A percentile compares a stretch with the other conserved stretches of the same genome.
These are phyloP conservation scores for Tripidium arundinaceum DNA, from an alignment of 202 grass and related monocot species.

Conservation along the genomic window DNA sequence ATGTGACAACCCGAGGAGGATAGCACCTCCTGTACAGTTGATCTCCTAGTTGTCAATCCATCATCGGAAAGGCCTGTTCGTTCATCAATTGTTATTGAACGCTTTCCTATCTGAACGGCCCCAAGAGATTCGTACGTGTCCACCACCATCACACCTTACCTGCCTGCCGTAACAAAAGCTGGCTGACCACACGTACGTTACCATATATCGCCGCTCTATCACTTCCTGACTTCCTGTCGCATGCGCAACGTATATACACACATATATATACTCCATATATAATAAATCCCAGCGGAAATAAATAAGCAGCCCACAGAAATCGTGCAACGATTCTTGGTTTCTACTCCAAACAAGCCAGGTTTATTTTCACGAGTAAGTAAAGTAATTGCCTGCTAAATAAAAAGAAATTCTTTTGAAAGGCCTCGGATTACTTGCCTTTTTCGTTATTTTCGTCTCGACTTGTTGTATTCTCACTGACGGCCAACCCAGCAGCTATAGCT, in stretches of 20 bases:
- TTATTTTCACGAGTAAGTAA: neutral
- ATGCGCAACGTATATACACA: too few relatives aligned
- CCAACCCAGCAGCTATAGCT: neutral
- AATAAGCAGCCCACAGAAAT: neutral
- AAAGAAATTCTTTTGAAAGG: neutral
- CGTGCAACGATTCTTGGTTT: neutral
- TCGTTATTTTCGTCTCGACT: neutral
- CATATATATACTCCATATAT: neutral
- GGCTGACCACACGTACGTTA: neutral
- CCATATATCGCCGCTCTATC: neutral
- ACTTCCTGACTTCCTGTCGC: neutral
- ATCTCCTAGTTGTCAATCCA: neutral
- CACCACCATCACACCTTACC: neutral
- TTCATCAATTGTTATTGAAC: neutral
- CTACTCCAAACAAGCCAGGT: neutral
- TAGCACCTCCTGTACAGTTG: too few relatives aligned
- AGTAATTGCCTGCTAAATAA: neutral
- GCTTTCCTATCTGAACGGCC: neutral
- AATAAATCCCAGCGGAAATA: neutral
- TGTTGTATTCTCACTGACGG: constrained; percentile 23
- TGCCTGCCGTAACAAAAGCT: neutral
- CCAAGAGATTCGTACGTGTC: neutral
- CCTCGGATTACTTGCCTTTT: neutral
- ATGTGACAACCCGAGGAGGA: too few relatives aligned
- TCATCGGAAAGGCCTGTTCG: too few relatives aligned